These are phyloP conservation scores for Nemania sp. DNA, from an alignment of 2,329 filamentous ascomycete species.

Conservation along the genomic window DNA sequence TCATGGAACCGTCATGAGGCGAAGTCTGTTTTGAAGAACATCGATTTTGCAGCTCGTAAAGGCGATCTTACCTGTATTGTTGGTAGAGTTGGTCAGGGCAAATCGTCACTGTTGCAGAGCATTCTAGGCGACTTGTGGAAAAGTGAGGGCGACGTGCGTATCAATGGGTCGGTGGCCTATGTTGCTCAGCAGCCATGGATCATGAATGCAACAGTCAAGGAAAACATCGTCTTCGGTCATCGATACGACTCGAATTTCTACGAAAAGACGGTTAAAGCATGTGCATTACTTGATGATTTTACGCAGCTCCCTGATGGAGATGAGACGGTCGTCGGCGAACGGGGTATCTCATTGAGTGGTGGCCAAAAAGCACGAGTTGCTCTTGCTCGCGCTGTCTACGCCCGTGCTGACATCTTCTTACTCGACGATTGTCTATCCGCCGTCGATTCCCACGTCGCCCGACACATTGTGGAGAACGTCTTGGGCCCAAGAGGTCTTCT, in stretches of 20 bases:
- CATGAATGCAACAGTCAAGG: slow-evolving; percentile 95
- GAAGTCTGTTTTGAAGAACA: slow-evolving; percentile 74
- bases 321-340: slow-evolving; percentile 93
- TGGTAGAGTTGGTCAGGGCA: slow-evolving; percentile 91
- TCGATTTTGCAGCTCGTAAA: slow-evolving; percentile 87
- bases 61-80: slow-evolving; percentile 93
- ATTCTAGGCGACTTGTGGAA: slow-evolving; percentile 94
- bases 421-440: slow-evolving; percentile 94
- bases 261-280: slow-evolving; percentile 88
- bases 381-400: slow-evolving; percentile 91
- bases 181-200: slow-evolving; percentile 95
- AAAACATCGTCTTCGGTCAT: slow-evolving; percentile 97
- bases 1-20: slow-evolving; percentile 89
- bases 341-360: slow-evolving; percentile 92
- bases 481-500: slow-evolving; percentile 84
- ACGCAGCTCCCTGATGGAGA: slow-evolving; percentile 91
- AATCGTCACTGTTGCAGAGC: slow-evolving; percentile 88
- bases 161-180: slow-evolving; percentile 85
- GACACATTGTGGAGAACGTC: slow-evolving; percentile 93
- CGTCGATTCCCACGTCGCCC: slow-evolving; percentile 96
- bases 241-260: slow-evolving; percentile 94
- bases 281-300: slow-evolving; percentile 90
- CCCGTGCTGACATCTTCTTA: slow-evolving; percentile 93
- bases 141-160: slow-evolving; percentile 76
- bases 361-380: slow-evolving; percentile 95